Evolutionary conservation across 352 stramenopile genomes (phyloP).

Genomic region (Globisporangium mamillatum): DNA sequence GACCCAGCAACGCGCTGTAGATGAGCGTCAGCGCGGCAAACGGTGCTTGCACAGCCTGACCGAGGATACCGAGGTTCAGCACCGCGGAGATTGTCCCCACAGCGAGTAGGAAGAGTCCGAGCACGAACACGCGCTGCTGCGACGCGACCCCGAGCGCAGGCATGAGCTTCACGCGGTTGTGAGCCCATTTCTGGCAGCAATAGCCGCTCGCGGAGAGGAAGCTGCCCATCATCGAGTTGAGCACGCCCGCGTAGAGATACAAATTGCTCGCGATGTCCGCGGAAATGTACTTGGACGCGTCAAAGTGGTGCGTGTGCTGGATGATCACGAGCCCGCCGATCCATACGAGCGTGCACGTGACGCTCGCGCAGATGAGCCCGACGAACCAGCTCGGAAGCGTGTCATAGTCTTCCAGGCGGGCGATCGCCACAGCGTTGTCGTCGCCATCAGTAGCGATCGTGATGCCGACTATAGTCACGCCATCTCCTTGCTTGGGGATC

Average conservation of each 20-base stretch:
- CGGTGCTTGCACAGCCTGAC: slow-evolving; percentile 72
- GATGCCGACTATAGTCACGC: background rate
- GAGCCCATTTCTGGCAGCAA: slow-evolving; percentile 76
- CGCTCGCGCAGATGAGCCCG: slow-evolving; percentile 30
- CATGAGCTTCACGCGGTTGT: slow-evolving; percentile 49
- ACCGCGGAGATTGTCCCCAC: slow-evolving; percentile 71
- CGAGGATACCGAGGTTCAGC: slow-evolving; percentile 69
- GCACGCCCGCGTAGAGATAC: slow-evolving; percentile 63
- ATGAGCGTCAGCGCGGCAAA: slow-evolving; percentile 80
- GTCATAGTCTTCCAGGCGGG: background rate
- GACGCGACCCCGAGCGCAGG: slow-evolving; percentile 53
- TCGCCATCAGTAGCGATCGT: background rate
- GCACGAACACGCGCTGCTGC: slow-evolving; percentile 57
- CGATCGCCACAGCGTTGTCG: background rate
- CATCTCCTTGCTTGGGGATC: background rate
- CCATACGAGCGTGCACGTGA: slow-evolving; percentile 44
- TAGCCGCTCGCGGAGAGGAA: slow-evolving; percentile 80
- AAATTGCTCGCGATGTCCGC: slow-evolving; percentile 20
- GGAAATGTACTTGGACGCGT: slow-evolving; percentile 20
- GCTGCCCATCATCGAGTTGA: slow-evolving; percentile 73
- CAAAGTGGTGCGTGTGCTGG: slow-evolving; percentile 29
- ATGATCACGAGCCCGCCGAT: slow-evolving; percentile 44
- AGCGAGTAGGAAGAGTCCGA: slow-evolving; percentile 53
- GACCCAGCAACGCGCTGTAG: slow-evolving; percentile 68
- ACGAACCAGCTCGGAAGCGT: slow-evolving; percentile 61